Conservation (phyloP, 352 stramenopile genomes). For the Globisporangium mamillatum region DNA sequence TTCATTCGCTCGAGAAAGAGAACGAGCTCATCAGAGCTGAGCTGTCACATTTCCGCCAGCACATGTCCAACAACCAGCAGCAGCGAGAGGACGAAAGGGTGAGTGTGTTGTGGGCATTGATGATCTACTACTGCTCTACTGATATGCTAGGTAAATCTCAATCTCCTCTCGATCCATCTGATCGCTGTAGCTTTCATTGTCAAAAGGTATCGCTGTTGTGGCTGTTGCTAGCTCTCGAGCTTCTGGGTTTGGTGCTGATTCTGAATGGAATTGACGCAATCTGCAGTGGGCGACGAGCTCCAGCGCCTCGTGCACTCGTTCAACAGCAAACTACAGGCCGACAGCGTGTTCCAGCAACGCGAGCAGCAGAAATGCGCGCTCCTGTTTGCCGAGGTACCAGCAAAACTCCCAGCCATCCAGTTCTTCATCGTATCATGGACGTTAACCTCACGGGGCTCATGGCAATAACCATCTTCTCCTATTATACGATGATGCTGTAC, state of each 20-base stretch:
- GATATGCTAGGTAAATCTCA: not conserved
- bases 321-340: constrained; percentile 55
- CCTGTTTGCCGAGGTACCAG: constrained; percentile 58
- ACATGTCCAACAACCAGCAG: constrained; percentile 55
- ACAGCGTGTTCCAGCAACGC: constrained; percentile 46
- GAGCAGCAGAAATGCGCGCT: constrained; percentile 70
- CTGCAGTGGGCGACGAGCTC: constrained; percentile 46
- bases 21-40: constrained; percentile 57
- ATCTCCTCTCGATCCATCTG: not conserved
- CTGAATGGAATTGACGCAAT: not conserved
- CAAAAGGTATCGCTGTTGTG: constrained; percentile 17
- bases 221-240: too few relatives aligned
- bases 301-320: constrained; percentile 51
- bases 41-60: constrained; percentile 46
- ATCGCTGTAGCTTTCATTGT: constrained; percentile 18
- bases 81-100: constrained; percentile 60
- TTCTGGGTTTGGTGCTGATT: not conserved
- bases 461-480: too few relatives aligned
- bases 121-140: too few relatives aligned
- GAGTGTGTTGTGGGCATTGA: constrained; percentile 4
- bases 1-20: constrained; percentile 54
- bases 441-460: too few relatives aligned
- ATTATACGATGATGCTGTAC: too few relatives aligned
- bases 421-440: too few relatives aligned
- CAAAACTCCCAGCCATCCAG: too few relatives aligned